Base-by-base conservation (phyloP, 441 rosid genomes). In the Mallotus repandus region DNA sequence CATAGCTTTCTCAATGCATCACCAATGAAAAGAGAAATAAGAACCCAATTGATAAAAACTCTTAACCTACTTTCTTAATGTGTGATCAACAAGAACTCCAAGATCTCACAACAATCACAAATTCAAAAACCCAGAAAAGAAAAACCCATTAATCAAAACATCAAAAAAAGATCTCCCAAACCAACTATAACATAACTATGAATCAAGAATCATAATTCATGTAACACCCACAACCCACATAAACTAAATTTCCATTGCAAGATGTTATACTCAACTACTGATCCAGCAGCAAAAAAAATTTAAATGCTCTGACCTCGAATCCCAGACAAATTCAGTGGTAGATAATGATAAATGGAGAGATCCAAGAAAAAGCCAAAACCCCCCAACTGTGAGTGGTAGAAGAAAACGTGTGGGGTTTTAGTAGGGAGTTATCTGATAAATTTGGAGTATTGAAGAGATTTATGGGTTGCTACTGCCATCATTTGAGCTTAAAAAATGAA, bases 61-160 rank as follows among this genome's bases (percentile, higher is more conserved):
- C 68, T 70, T 21, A 9, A 29, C 52, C 72, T 45, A 53, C 62
- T 43, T 14, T 58, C 59, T 18, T 21, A 48, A 57, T 49, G 7
- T 60, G 29, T 14, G 41, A 74, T 66, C 41, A 19, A n/a, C 13
- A 74, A 58, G 50, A 32, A 67, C 25, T n/a, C 35, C 54, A 21
- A 55, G 6, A 66, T 55, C 35, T 35, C 3, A 32, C 14, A 32
- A n/a, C 25, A 25, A 25, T 2, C 29, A 25, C 29, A 25, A 25
- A 25, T 25, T 25, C 29, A 25, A 25, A 25, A 25, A 25, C 29
- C 29, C 29, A 25, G 29, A 25, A 25, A 25, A 25, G 29, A 25
- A 25, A 25, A 25, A 60, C 80, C 78, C 85, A 85, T 84, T 76
- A 43, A 62, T 77, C 71, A 74, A 63, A 25, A 65, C 74, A 65